Conservation (phyloP, 495 filamentous ascomycete genomes). For the Parathielavia hyrcaniae region DNA sequence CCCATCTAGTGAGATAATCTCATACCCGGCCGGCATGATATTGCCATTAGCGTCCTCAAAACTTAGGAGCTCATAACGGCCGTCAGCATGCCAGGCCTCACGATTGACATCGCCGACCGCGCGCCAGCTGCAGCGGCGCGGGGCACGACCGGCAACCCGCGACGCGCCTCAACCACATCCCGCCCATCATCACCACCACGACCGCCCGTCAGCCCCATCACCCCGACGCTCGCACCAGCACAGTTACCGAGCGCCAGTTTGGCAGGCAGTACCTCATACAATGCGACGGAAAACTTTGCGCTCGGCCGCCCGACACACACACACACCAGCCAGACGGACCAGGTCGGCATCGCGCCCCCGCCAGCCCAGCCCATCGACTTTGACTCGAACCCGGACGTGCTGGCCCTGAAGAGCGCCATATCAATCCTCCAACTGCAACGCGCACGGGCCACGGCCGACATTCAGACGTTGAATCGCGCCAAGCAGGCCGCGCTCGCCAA, state of each 20-base stretch:
- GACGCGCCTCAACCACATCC: not conserved
- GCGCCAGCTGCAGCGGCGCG: slow-evolving; percentile 8
- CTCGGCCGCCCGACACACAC: slow-evolving; percentile 37
- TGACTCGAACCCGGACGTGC: slow-evolving; percentile 73
- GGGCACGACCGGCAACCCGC: not conserved
- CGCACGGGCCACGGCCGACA: slow-evolving; percentile 64
- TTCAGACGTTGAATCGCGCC: slow-evolving; percentile 55
- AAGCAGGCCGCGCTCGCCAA: slow-evolving; percentile 60
- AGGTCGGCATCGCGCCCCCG: slow-evolving; percentile 35
- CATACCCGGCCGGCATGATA: not conserved
- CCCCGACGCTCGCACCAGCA: slow-evolving; percentile 32
- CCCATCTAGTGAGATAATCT: no score
- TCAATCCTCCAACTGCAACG: slow-evolving; percentile 78
- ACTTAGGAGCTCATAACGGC: not conserved
- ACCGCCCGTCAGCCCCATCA: slow-evolving; percentile 44
- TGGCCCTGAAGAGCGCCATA: slow-evolving; percentile 73
- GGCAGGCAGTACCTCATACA: slow-evolving; percentile 1
- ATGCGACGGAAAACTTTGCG: slow-evolving; percentile 26
- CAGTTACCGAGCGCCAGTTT: slow-evolving; percentile 11
- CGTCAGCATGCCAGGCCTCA: slow-evolving; percentile 29
- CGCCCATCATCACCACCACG: slow-evolving; percentile 25
- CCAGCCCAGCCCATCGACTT: slow-evolving; percentile 67
- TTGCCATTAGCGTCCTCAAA: not conserved
- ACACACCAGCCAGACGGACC: slow-evolving; percentile 36
- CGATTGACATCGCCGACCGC: slow-evolving; percentile 18